These are phyloP conservation scores for Ceriops decandra DNA, from an alignment of 345 rosid species.

Conservation along the genomic window DNA sequence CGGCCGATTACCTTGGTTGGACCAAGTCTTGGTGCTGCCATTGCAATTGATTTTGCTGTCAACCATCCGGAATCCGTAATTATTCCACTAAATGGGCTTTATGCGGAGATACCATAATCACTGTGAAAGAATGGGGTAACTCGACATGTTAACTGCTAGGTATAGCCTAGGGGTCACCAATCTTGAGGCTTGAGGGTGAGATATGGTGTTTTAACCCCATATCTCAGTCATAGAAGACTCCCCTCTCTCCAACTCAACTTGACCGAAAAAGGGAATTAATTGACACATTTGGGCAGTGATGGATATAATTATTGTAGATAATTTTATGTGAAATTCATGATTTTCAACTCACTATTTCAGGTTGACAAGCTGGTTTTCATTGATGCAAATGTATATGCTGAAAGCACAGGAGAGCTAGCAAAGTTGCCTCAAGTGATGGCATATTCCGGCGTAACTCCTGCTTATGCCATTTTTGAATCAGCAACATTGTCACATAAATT, in stretches of 20 bases:
- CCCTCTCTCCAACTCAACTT: too few relatives aligned
- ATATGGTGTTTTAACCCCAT: too few relatives aligned
- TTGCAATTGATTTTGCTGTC: constrained; percentile 75
- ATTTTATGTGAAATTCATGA: background rate
- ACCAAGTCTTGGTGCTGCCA: constrained; percentile 96
- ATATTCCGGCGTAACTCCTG: constrained; percentile 71
- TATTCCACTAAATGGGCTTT: constrained; percentile 13
- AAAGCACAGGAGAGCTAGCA: constrained; percentile 83
- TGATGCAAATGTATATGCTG: constrained; percentile 87
- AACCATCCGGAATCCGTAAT: constrained; percentile 85
- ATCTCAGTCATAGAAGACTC: too few relatives aligned
- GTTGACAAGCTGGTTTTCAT: constrained; percentile 73
- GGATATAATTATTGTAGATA: background rate
- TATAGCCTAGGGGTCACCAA: too few relatives aligned
- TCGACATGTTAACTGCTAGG: background rate
- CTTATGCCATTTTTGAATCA: background rate
- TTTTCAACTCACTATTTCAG: constrained; percentile 26
- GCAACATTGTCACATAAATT: too few relatives aligned
- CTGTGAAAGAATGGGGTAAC: constrained; percentile 6
- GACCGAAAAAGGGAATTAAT: background rate
- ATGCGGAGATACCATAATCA: constrained; percentile 1
- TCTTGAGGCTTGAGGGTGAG: too few relatives aligned
- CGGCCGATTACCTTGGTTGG: constrained; percentile 83
- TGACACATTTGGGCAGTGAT: background rate
- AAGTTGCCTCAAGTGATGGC: constrained; percentile 68